Conservation (phyloP, 2,329 filamentous ascomycete genomes). For the Stachybotrys chartarum region DNA sequence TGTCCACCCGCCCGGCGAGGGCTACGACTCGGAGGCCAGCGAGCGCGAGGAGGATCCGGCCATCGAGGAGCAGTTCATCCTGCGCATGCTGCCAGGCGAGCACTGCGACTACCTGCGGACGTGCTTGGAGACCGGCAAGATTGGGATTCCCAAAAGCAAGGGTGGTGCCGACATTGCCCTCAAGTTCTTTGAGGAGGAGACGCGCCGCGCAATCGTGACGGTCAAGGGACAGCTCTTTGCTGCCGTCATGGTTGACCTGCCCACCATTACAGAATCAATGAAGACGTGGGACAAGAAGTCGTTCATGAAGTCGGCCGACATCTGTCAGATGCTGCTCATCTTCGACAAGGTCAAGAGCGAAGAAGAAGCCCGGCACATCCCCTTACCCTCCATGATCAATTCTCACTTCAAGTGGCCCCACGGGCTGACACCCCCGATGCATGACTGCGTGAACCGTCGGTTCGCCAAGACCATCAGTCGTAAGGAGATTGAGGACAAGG, state of each 20-base stretch:
- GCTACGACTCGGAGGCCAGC: constrained; percentile 93
- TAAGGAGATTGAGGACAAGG: constrained; percentile 78
- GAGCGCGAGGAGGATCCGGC: constrained; percentile 82
- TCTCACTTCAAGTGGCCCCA: constrained; percentile 70
- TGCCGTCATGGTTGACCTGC: constrained; percentile 73
- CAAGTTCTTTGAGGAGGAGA: constrained; percentile 69
- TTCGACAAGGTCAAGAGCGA: constrained; percentile 61
- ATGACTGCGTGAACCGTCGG: constrained; percentile 72
- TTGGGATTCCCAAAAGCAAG: constrained; percentile 56
- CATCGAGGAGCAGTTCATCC: constrained; percentile 81
- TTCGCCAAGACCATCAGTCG: constrained; percentile 79
- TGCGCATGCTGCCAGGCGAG: constrained; percentile 81
- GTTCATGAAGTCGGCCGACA: constrained; percentile 83
- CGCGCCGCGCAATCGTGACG: constrained; percentile 64
- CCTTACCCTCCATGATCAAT: constrained; percentile 67
- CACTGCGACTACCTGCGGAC: constrained; percentile 78
- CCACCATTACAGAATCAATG: constrained; percentile 83
- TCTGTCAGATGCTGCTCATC: constrained; percentile 83
- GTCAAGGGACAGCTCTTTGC: constrained; percentile 68
- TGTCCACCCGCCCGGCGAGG: constrained; percentile 68
- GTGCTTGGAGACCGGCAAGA: constrained; percentile 67
- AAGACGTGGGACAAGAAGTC: constrained; percentile 87
- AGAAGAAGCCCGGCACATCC: constrained; percentile 55
- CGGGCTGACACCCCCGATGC: constrained; percentile 81
- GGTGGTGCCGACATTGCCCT: constrained; percentile 74